Evolutionary conservation across 2,329 filamentous ascomycete species (phyloP), one percentile per base, ranked within the genome.

Genomic region (Fusarium robinianum): DNA sequence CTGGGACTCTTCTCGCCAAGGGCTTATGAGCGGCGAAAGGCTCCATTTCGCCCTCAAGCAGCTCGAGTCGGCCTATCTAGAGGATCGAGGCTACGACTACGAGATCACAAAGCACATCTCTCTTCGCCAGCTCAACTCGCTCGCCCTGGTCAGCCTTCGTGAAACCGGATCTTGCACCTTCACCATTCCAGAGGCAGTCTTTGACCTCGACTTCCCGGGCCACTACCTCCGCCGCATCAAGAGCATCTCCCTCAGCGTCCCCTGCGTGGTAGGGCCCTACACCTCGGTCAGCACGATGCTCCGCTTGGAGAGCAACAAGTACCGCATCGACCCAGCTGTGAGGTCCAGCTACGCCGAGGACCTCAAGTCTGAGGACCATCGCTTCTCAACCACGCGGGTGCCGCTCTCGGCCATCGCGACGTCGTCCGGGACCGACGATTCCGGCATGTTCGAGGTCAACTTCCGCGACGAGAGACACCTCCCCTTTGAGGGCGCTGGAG

Each of bases 141-240:
- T 24, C 0, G 32, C 41, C 2, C 27, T 50, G 2, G 8, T 46
- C 2, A 9, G 4, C 0, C 42, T 49, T 6, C 46, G 40, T 8
- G 17, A 32, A 2, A 37, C 16, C 2, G 46, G 36, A 3, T 22
- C 16, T 8, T 10, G 17, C 6, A 15, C 3, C 5, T 26, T 42
- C 27, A 21, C 26, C 1, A 10, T 51, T 2, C 57, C 62, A 6
- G 69, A 73, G 51, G 21, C 48, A 5, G 23, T 67, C 5, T 71
- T 64, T 46, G 68, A 72, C 52, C 49, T 69, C 24, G 68, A 70
- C 57, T 70, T 62, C 44, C 69, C 71, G 1, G 68, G 69, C 3
- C 70, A 73, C 52, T 72, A 69, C 53, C 32, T 60, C 10, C 65
- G 70, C 1, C 62, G 67, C 5, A 66, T 72, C 42, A 57, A 55